Conservation (phyloP, 257 asterid genomes). For the Phtheirospermum japonicum region DNA sequence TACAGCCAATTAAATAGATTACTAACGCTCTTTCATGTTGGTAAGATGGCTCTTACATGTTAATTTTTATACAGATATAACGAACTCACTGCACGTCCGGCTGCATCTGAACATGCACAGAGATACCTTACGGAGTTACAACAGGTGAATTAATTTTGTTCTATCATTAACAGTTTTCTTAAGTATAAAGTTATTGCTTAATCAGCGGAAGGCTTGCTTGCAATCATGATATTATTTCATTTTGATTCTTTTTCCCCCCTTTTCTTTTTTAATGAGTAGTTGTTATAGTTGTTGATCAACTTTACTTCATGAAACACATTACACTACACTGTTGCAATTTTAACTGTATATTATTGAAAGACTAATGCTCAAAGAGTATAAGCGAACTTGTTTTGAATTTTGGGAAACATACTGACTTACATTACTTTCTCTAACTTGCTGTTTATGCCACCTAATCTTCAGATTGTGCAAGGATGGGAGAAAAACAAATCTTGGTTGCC, state of each 20-base stretch:
- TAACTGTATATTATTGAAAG: constrained; percentile 12
- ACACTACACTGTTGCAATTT: neutral
- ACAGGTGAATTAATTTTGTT: constrained; percentile 49
- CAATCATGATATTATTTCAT: neutral
- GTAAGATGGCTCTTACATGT: constrained; percentile 26
- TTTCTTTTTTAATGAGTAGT: too few species aligned
- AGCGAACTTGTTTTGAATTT: constrained; percentile 9
- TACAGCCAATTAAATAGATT: constrained; percentile 20
- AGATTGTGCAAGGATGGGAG: constrained; percentile 86
- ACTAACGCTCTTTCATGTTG: constrained; percentile 10
- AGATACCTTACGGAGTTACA: constrained; percentile 61
- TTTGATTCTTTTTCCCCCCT: constrained; percentile 6
- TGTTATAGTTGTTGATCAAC: too few species aligned
- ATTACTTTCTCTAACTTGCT: constrained; percentile 22
- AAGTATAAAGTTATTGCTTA: neutral
- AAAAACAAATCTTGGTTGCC: constrained; percentile 88
- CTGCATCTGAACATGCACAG: constrained; percentile 72
- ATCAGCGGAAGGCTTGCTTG: neutral
- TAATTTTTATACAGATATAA: constrained; percentile 46
- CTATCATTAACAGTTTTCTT: neutral
- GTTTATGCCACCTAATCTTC: constrained; percentile 27
- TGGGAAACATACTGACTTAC: constrained; percentile 9
- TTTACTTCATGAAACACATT: too few species aligned
- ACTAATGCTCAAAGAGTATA: constrained; percentile 2
- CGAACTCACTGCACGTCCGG: constrained; percentile 91